phyloP scores from a whole-genome alignment of 345 rosid species.

The Cardamine chenopodiifolia region DNA sequence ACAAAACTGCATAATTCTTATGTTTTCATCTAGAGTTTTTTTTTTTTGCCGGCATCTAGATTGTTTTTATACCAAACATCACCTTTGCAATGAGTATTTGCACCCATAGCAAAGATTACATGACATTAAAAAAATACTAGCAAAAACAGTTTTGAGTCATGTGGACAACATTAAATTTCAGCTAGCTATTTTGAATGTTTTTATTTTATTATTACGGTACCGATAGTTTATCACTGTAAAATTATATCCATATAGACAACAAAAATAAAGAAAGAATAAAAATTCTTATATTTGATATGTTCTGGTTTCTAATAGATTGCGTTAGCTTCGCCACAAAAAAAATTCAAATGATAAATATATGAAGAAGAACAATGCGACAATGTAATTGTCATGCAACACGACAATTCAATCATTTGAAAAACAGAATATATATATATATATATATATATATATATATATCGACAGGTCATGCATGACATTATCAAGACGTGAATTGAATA shows the following conservation, averaged over 20 bases:
- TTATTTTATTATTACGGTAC: too few species aligned
- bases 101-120: neutral
- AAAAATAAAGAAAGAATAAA: neutral
- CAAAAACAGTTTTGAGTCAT: neutral
- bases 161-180: neutral
- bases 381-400: conserved; percentile 29
- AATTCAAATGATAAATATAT: neutral
- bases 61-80: neutral
- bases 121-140: neutral
- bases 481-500: conserved; percentile 9
- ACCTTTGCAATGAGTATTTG: neutral
- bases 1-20: neutral
- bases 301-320: neutral
- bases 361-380: neutral
- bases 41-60: too few species aligned
- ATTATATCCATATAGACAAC: neutral
- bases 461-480: conserved; percentile 43
- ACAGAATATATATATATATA: neutral
- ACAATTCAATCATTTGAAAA: conserved; percentile 22
- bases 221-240: neutral
- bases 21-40: neutral
- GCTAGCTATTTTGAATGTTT: neutral
- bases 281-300: neutral
- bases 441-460: neutral
- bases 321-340: neutral